A percentile compares a stretch with the other conserved stretches of the same genome.
Evolutionary conservation across 331 rosid genomes (phyloP).

Genomic region (Malus hybrid): DNA sequence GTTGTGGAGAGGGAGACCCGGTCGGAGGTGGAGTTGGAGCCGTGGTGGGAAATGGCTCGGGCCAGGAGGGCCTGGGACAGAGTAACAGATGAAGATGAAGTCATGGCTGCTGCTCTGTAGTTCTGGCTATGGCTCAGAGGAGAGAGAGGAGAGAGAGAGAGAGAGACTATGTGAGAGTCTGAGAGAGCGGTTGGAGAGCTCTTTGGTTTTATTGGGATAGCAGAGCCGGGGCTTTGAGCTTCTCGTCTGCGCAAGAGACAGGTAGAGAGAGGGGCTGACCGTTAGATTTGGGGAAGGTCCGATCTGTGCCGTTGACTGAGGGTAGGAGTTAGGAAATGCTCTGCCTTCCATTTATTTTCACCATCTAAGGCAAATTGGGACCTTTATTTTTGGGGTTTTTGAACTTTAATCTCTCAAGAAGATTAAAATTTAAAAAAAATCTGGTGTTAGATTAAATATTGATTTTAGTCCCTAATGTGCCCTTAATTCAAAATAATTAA

Average conservation of each 20-base stretch:
- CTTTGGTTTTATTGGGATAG: slow-evolving; percentile 14
- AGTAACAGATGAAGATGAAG: slow-evolving; percentile 63
- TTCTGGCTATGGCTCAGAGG: slow-evolving; percentile 12
- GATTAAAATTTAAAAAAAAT: no score
- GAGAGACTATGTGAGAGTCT: neutral
- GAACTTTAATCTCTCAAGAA: no score
- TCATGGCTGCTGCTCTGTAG: slow-evolving; percentile 27
- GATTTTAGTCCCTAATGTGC: no score
- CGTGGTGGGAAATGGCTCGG: slow-evolving; percentile 37
- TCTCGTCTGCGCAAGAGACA: slow-evolving; percentile 32
- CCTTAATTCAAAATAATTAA: no score
- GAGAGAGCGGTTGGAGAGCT: neutral
- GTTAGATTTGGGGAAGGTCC: slow-evolving; percentile 17
- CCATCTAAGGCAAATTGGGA: neutral
- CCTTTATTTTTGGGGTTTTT: no score
- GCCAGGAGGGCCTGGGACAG: slow-evolving; percentile 67
- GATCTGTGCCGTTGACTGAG: slow-evolving; percentile 30
- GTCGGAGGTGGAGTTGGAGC: slow-evolving; percentile 35
- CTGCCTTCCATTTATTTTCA: slow-evolving; percentile 29
- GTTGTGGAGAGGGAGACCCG: slow-evolving; percentile 38
- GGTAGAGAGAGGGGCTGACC: slow-evolving; percentile 23
- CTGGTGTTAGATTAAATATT: no score
- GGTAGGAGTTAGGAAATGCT: slow-evolving; percentile 29
- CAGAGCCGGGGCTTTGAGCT: slow-evolving; percentile 14
- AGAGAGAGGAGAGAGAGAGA: slow-evolving; percentile 3